Base-by-base conservation (phyloP, 805 yeast species). In the Debaryomyces maramus region DNA sequence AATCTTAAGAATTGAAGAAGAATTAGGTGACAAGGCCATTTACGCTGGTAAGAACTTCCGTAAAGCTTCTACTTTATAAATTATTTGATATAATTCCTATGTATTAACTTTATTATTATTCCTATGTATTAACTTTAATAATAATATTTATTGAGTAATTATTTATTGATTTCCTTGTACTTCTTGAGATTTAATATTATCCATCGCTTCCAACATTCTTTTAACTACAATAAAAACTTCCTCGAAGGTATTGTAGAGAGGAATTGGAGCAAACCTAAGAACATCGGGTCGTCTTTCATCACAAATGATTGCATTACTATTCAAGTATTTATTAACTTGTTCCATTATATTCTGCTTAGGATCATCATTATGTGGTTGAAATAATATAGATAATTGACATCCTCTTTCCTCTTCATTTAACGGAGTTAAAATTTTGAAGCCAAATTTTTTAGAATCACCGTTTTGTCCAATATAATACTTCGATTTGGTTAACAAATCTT, bases 1-100 rank as follows among this genome's bases (percentile, higher is more conserved):
- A 82, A 83, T 91, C 73, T 82, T 91, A 72, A 88, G 98, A 79
- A 91, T 91, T 64, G 98, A 93, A 82, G 96, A 91, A 80, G 95
- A 87, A 78, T 85, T 91, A 67, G 98, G 97, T 67, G 90, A 81
- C 85, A 88, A 89, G 81, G 97, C 97, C 53, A 64, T 90, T 70
- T 91, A 80, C 78, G 97, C 98, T 53, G 97, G 98, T 71, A 78
- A 77, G 63, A 73, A 86, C 72, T 90, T 91, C 91, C 93, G 85
- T 78, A 55, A 43, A 41, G 58, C 73, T 50, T 51, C 60, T 42
- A 60, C 69, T 52, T 65, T 68, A 58, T 68, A 68, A 64, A 58
- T 51, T 7, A 11, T 18, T 26, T 23, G 28, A 14, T 36, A 15
- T n/a, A n/a, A n/a, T n/a, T 19, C 16, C 26, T 35, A 35, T 8